Evolutionary conservation across 2,329 filamentous ascomycete genomes (phyloP), one percentile per base, ranked within the genome.

Genomic region (Apiospora marii): DNA sequence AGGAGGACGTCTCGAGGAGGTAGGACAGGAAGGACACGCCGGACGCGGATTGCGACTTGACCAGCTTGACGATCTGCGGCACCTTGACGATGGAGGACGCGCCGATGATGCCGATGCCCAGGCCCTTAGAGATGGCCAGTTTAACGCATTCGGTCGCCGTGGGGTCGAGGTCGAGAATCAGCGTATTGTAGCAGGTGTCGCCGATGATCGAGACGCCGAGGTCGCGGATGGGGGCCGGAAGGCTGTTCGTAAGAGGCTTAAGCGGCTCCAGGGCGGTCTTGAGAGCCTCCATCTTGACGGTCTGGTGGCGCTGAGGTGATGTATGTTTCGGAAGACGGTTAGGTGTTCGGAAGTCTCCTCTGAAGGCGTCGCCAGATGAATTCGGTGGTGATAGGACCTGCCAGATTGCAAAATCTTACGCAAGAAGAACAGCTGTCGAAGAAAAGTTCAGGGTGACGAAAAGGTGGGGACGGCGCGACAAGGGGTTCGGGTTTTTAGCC

Each of bases 41-140:
- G 64, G 91, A 90, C 41, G 95, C 91, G 69, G 94, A 98, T 79
- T 91, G 90, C 68, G 94, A 95, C 80, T 88, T 88, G 79, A 96
- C 84, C 70, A 99, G 91, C 87, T 99, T 99, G 82, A 98, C 83
- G 81, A 99, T 96, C 87, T 99, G 96, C 0, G 96, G 96, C 37
- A 99, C 91, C 86, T 99, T 99, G 86, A 99, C 95, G 78, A 98
- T 91, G 71, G 94, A 92, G 41, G 93, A 95, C 70, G 95, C 94
- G 77, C 89, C 92, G 80, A 99, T 95, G 84, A 99, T 99, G 82
- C 92, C 96, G 77, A 98, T 92, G 72, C 96, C 96, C 22, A 99
- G 91, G 3, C 89, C 94, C 86, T 99, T 99, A 80, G 94, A 97
- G 80, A 98, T 89, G 77, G 92, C 95, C 70, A 98, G 91, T 81